These are phyloP conservation scores for Aspergillus nomiae DNA, from an alignment of 2,329 filamentous ascomycete species.

Conservation along the genomic window DNA sequence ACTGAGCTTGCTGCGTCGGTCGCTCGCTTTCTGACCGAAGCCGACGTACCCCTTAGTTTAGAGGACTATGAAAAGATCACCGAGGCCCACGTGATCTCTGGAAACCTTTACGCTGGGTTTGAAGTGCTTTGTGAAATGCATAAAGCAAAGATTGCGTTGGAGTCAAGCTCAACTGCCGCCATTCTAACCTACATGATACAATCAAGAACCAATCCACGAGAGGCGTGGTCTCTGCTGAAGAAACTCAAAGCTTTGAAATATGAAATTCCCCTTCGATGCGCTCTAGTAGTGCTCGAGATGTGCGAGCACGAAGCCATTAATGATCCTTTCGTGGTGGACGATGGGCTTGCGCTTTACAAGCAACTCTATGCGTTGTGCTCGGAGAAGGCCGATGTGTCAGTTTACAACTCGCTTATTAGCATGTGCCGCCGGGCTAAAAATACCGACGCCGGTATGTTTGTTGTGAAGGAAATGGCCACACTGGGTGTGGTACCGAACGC, in stretches of 20 bases:
- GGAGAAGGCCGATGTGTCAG: conserved; percentile 46
- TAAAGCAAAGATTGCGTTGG: conserved; percentile 60
- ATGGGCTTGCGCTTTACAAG: conserved; percentile 64
- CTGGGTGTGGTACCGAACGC: conserved; percentile 56
- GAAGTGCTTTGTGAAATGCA: conserved; percentile 74
- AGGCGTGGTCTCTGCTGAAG: conserved; percentile 61
- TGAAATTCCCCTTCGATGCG: conserved; percentile 52
- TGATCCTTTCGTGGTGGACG: conserved; percentile 40
- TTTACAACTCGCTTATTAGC: conserved; percentile 63
- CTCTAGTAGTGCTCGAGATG: conserved; percentile 54
- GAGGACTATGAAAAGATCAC: conserved; percentile 81
- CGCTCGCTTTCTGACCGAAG: conserved; percentile 64
- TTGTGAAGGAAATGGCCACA: conserved; percentile 63
- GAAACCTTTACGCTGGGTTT: conserved; percentile 67
- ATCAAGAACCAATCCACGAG: conserved; percentile 48
- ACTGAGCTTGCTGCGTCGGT: conserved; percentile 69
- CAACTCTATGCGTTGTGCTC: conserved; percentile 56
- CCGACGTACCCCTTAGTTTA: conserved; percentile 57
- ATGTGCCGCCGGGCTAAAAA: conserved; percentile 49
- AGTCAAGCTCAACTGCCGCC: conserved; percentile 62
- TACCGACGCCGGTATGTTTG: conserved; percentile 61
- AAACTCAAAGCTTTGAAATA: conserved; percentile 53
- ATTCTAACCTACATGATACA: conserved; percentile 61
- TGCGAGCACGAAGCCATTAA: conserved; percentile 45
- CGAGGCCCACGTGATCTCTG: conserved; percentile 64